Conservation (phyloP, 2,329 filamentous ascomycete genomes). For the Penicillium sp. region DNA sequence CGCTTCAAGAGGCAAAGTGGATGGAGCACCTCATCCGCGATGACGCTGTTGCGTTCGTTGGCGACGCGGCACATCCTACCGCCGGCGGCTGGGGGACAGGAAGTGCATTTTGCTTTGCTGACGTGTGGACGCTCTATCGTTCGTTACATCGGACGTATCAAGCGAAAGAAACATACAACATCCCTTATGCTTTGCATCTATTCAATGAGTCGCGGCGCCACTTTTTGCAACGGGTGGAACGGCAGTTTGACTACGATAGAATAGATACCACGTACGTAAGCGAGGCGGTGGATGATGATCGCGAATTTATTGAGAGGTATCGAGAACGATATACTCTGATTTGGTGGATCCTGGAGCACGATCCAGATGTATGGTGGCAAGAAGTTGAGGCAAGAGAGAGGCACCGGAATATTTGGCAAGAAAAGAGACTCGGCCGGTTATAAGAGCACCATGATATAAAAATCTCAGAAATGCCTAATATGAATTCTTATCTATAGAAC, state of each 20-base stretch:
- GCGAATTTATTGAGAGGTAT: neutral
- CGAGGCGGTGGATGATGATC: neutral
- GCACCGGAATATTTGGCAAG: neutral
- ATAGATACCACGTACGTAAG: neutral
- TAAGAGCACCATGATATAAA: neutral
- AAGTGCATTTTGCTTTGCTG: neutral
- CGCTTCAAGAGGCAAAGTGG: neutral
- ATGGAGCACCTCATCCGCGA: neutral
- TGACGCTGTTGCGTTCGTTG: neutral
- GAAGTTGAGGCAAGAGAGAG: neutral
- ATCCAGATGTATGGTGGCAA: neutral
- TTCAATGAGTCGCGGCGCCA: neutral
- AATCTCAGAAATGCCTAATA: neutral
- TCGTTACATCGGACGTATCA: neutral
- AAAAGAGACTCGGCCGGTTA: too few relatives aligned
- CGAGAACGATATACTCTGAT: neutral
- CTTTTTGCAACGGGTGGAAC: neutral
- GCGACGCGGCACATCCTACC: neutral
- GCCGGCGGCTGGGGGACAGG: neutral
- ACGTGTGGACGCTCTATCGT: neutral
- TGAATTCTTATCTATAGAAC: neutral
- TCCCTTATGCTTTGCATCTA: neutral
- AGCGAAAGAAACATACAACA: neutral
- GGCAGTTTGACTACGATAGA: neutral
- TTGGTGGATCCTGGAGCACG: neutral